Evolutionary conservation across 352 stramenopile species (phyloP), one percentile per base, ranked within the genome.

Genomic region (Pythium sp.): DNA sequence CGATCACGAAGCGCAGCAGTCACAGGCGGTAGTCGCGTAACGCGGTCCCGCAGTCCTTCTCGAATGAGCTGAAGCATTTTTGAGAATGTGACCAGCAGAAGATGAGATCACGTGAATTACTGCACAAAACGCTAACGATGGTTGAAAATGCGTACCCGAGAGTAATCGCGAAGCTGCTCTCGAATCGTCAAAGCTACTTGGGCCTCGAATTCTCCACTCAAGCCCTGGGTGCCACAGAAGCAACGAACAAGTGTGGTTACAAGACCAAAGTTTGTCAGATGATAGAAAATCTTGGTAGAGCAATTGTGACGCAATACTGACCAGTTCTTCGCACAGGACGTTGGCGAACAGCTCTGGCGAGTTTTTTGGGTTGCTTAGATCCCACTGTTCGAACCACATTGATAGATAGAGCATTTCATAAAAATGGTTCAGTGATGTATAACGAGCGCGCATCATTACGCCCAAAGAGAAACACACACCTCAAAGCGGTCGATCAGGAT

Each of bases 401-500:
- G 1, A 58, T 20, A 43, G 11, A n/a, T 4, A 30, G 14, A 22
- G 4, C 5, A 53, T 47, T 54, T 15, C 20, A 22, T 36, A 12
- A 36, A 12, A 2, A 58, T n/a, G 9, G 18, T 36, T 14, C 9
- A 24, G 5, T 20, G 5, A 55, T 14, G 47, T 18, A 3, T 5
- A n/a, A 5, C 41, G 18, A 49, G 41, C 12, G 11, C 30, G 30
- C 30, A 32, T 32, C 20, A 64, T 32, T 32, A 14, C 12, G n/a
- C 4, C 6, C 28, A 57, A 18, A 1, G 30, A 24, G 14, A 15
- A 12, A 26, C 38, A 51, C 11, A 20, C 36, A 83, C 76, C 72
- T 94, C 86, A 70, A 94, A 94, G 47, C 82, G 77, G 62, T 94
- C 86, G 65, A 91, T 88, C 43, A 92, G 81, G 60, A 94, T 81